Conservation (phyloP, 1,284 basidiomycete genomes). For the Taiwanofungus camphoratus region DNA sequence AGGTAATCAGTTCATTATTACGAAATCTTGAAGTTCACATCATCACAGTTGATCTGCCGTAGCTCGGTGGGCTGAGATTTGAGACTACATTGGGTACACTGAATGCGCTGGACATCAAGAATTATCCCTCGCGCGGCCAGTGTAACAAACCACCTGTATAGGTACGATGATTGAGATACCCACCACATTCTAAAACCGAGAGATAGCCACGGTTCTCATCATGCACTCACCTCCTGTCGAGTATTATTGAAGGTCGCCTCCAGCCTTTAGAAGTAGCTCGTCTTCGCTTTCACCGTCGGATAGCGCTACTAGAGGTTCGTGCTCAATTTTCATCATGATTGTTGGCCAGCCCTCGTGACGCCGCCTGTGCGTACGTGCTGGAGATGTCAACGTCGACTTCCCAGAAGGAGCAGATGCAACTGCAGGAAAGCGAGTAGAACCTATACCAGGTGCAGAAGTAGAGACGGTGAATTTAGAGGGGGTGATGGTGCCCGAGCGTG, state of each 20-base stretch:
- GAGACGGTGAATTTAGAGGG: conserved; percentile 15
- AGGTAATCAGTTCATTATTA: too few species aligned
- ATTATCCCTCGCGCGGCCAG: too few species aligned
- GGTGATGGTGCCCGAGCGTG: conserved; percentile 29
- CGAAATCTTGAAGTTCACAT: too few species aligned
- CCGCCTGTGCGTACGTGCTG: conserved; percentile 9
- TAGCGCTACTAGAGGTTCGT: conserved; percentile 20
- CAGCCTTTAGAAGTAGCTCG: conserved; percentile 28
- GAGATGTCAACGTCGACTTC: background rate
- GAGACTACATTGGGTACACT: too few species aligned
- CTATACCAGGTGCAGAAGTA: background rate
- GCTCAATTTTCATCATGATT: conserved; percentile 24
- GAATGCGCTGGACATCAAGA: too few species aligned
- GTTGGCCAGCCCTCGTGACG: conserved; percentile 19
- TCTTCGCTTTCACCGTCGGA: conserved; percentile 26
- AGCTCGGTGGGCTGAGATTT: too few species aligned
- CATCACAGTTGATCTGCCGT: too few species aligned
- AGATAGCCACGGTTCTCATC: too few species aligned
- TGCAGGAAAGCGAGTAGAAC: background rate
- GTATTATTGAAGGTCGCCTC: conserved; percentile 18
- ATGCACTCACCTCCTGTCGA: background rate
- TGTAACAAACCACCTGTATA: too few species aligned
- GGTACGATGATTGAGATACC: too few species aligned
- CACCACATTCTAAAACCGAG: too few species aligned
- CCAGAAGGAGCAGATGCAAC: background rate